These are phyloP conservation scores for Macrolepiota albuminosa DNA, from an alignment of 768 basidiomycete genomes.

Conservation along the genomic window DNA sequence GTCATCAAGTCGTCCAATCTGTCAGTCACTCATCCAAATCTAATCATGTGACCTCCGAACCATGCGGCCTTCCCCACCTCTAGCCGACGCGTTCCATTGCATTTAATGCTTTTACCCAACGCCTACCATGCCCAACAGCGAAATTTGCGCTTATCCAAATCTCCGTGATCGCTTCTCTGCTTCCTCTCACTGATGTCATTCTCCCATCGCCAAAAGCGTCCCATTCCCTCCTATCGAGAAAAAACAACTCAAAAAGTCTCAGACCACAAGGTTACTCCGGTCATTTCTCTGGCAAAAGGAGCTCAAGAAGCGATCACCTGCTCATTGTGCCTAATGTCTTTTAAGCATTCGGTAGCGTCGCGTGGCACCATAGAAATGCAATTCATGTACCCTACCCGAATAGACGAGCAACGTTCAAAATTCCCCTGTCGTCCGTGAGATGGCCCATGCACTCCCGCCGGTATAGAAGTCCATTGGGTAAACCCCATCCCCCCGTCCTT, in stretches of 20 bases:
- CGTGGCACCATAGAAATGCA: background rate
- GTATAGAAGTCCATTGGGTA: slow-evolving; percentile 99
- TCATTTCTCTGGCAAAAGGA: background rate
- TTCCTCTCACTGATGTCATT: background rate
- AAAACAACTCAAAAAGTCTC: too few species aligned
- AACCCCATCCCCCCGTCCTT: slow-evolving; percentile 31
- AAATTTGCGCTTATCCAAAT: slow-evolving; percentile 9
- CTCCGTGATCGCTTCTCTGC: background rate
- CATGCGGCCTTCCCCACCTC: background rate
- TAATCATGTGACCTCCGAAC: slow-evolving; percentile 10
- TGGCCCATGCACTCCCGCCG: slow-evolving; percentile 73
- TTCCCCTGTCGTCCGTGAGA: slow-evolving; percentile 52
- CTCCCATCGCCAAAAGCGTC: too few species aligned
- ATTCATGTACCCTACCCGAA: background rate
- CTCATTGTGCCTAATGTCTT: background rate
- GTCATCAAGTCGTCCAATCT: background rate
- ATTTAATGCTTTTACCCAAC: background rate
- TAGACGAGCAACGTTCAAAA: slow-evolving; percentile 24
- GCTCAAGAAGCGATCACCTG: background rate
- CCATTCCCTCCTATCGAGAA: too few species aligned
- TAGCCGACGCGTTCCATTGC: background rate
- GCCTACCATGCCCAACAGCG: slow-evolving; percentile 1
- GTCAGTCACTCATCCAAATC: background rate
- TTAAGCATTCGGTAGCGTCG: background rate
- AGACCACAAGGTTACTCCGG: background rate